Base-by-base conservation (phyloP, 1,284 basidiomycete species). In the Somion occarium region DNA sequence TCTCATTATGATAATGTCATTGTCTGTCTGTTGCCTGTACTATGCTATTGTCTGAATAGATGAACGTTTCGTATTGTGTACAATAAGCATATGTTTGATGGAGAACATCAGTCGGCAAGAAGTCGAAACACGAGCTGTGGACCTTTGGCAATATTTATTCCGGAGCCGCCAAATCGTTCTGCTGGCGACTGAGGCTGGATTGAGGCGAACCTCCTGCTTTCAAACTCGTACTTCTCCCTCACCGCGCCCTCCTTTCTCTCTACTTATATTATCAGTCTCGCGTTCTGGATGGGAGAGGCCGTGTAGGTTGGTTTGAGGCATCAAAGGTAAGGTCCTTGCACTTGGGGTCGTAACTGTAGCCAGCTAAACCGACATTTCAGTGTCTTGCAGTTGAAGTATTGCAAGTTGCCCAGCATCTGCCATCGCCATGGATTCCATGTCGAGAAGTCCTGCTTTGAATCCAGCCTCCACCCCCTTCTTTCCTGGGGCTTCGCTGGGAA, bases 391-490 rank as follows among this genome's bases (percentile, higher is more conserved):
- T 49, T 52, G 56, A 51, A 58, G 55, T 49, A 55, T 58, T 51
- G 54, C 57, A 55, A 55, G 44, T 46, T 51, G 50, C 53, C 46
- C 24, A 50, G 27, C 22, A 54, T 48, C 44, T 54, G 49, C 51
- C 47, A 46, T 46, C 57, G 55, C 52, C 54, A 67, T 68, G 62
- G 69, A 67, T 64, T 69, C 69, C 61, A 85, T 88, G 83, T 80
- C 84, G 53, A 82, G 79, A 75, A 85, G 82, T 62, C 82, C 78
- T 61, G 75, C 83, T 52, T 73, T 91, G 60, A 89, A 91, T 67
- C 88, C 88, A 58, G 76, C 86, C 56, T 90, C 88, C 52, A 82
- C 82, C 64, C 88, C 88, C 46, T 90, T 91, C 76, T 88, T 89
- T 66, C 88, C 88, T 56, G 83, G 83, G 50, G 75, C 72, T 62